Conservation (phyloP, 2,329 filamentous ascomycete species). For the Botrytis elliptica region DNA sequence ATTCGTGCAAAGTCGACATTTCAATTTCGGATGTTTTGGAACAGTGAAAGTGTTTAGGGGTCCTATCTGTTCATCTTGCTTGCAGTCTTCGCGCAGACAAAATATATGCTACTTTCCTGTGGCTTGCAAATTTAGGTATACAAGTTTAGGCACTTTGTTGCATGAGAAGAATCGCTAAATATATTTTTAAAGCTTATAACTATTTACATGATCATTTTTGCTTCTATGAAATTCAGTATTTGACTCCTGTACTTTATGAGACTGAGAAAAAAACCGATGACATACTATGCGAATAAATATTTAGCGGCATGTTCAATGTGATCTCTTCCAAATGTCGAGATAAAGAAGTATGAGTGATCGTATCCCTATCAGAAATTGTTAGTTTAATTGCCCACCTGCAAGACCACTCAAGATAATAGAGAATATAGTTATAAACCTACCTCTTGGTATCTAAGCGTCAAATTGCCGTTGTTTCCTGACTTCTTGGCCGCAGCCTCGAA, state of each 20-base stretch:
- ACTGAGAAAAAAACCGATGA: neutral
- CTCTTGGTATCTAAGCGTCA: constrained; percentile 80
- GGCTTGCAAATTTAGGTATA: neutral
- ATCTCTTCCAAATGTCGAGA: constrained; percentile 75
- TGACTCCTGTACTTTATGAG: neutral
- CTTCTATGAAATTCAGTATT: constrained; percentile 19
- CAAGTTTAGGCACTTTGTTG: neutral
- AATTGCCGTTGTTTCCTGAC: constrained; percentile 65
- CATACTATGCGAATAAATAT: constrained; percentile 25
- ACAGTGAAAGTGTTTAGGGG: neutral
- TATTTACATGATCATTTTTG: constrained; percentile 5
- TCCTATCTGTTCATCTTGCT: neutral
- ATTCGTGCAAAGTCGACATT: neutral
- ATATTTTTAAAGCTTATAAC: constrained; percentile 10
- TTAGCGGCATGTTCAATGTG: constrained; percentile 23
- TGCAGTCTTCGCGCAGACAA: neutral
- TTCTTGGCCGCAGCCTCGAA: constrained; percentile 77
- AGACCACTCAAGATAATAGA: too few species aligned
- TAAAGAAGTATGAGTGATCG: constrained; percentile 97
- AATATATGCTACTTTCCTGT: neutral
- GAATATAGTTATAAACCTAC: constrained; percentile 43
- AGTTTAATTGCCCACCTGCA: constrained; percentile 19
- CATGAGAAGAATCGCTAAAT: neutral
- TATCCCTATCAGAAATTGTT: constrained; percentile 59
- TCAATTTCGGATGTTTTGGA: neutral